These are phyloP conservation scores for Batrachochytrium dendrobatidis DNA, from an alignment of 371 early-diverging fungal species.

Conservation along the genomic window DNA sequence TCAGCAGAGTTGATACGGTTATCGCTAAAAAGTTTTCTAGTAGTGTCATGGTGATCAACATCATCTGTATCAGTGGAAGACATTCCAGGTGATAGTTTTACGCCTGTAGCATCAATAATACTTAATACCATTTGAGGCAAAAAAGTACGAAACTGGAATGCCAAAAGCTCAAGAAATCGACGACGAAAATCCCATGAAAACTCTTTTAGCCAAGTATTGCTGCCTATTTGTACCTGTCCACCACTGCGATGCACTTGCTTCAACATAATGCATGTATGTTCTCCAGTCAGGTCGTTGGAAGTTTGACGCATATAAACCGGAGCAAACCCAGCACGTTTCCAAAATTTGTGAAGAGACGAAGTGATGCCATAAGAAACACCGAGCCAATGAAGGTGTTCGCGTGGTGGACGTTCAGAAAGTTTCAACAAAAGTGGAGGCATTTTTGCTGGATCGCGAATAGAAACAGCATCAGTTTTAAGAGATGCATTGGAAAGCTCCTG, in stretches of 20 bases:
- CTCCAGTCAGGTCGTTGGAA: conserved; percentile 94
- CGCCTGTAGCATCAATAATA: conserved; percentile 64
- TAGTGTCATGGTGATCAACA: too few species aligned
- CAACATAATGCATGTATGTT: conserved; percentile 95
- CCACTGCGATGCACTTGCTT: conserved; percentile 52
- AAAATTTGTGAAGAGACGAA: conserved; percentile 85
- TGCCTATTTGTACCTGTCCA: conserved; percentile 8
- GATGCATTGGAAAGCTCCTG: conserved; percentile 38
- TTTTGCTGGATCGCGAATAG: conserved; percentile 73
- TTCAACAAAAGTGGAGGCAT: conserved; percentile 87
- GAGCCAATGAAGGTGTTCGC: conserved; percentile 80
- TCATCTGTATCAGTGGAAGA: too few species aligned
- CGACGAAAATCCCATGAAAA: conserved; percentile 74
- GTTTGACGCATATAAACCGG: conserved; percentile 98
- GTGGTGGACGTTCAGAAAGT: conserved; percentile 67
- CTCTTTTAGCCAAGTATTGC: conserved; percentile 28
- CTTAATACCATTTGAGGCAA: conserved; percentile 70
- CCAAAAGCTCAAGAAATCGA: conserved; percentile 77
- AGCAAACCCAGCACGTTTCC: conserved; percentile 85
- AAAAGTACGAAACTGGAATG: conserved; percentile 85
- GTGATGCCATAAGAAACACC: conserved; percentile 98
- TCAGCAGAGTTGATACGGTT: conserved; percentile 11
- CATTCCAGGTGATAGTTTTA: background rate
- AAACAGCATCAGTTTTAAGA: conserved; percentile 67
- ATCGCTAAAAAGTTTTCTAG: too few species aligned